phyloP scores from a whole-genome alignment of 1,284 basidiomycete genomes.

The Entoloma clypeatum region DNA sequence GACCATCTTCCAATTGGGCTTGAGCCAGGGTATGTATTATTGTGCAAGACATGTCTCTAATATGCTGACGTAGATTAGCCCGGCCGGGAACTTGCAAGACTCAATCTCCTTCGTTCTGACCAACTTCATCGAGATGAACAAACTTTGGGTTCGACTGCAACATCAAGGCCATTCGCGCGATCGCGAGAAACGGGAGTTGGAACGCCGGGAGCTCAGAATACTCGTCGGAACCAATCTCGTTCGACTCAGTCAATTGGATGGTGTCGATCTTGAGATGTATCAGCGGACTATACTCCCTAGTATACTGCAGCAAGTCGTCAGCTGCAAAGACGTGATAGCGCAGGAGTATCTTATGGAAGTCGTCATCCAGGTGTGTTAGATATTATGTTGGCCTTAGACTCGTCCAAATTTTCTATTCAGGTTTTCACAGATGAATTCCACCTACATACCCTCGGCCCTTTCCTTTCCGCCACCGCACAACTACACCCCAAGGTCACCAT shows the following conservation, averaged over 20 bases:
- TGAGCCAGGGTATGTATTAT: constrained; percentile 61
- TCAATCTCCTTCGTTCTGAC: constrained; percentile 92
- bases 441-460: constrained; percentile 86
- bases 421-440: constrained; percentile 98
- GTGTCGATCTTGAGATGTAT: constrained; percentile 91
- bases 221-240: constrained; percentile 96
- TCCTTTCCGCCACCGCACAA: constrained; percentile 90
- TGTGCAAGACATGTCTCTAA: constrained; percentile 2
- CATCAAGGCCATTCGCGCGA: constrained; percentile 95
- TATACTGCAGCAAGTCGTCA: constrained; percentile 92
- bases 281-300: constrained; percentile 80
- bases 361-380: constrained; percentile 77
- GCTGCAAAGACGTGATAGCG: constrained; percentile 94
- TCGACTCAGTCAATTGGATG: constrained; percentile 87
- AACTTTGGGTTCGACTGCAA: constrained; percentile 95
- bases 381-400: background rate
- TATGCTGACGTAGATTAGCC: constrained; percentile 42
- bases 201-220: constrained; percentile 88
- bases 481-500: constrained; percentile 96
- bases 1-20: constrained; percentile 88
- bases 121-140: constrained; percentile 99
- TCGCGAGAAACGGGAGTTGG: constrained; percentile 92
- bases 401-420: constrained; percentile 32
- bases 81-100: constrained; percentile 84
- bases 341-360: constrained; percentile 99